phyloP scores from a whole-genome alignment of 2,329 filamentous ascomycete genomes.

The Sporothrix sp. region DNA sequence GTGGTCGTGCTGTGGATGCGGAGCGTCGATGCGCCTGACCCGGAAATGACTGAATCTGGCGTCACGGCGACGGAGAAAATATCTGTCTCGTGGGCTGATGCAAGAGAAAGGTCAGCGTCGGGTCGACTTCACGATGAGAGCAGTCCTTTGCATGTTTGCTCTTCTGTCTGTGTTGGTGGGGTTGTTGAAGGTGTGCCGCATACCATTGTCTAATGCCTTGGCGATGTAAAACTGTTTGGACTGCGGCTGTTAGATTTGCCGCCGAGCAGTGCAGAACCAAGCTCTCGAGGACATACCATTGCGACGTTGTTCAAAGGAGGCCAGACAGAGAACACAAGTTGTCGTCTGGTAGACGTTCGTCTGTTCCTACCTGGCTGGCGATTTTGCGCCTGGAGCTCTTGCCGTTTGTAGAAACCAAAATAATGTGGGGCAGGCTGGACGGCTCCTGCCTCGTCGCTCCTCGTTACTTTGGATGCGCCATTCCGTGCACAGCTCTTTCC shows the following conservation, averaged over 20 bases:
- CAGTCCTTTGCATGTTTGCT: no score
- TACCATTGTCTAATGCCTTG: constrained; percentile 81
- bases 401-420: constrained; percentile 3
- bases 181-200: no score
- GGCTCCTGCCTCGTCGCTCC: constrained; percentile 9
- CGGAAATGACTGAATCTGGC: constrained; percentile 63
- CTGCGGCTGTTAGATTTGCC: constrained; percentile 35
- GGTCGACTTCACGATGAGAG: no score
- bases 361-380: constrained; percentile 10
- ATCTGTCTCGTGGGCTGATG: constrained; percentile 66
- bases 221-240: constrained; percentile 97
- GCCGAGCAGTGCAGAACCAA: background rate
- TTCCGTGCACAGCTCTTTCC: background rate
- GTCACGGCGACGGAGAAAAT: constrained; percentile 79
- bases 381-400: constrained; percentile 7
- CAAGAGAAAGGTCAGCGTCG: no score
- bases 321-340: background rate
- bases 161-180: constrained; percentile 6
- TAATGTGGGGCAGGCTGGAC: constrained; percentile 11
- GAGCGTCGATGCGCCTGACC: constrained; percentile 73
- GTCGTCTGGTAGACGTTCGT: background rate
- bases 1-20: constrained; percentile 68
- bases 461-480: no score
- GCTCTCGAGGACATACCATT: background rate
- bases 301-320: background rate